These are phyloP conservation scores for Cochlearia excelsa DNA, from an alignment of 345 rosid genomes.

Conservation along the genomic window DNA sequence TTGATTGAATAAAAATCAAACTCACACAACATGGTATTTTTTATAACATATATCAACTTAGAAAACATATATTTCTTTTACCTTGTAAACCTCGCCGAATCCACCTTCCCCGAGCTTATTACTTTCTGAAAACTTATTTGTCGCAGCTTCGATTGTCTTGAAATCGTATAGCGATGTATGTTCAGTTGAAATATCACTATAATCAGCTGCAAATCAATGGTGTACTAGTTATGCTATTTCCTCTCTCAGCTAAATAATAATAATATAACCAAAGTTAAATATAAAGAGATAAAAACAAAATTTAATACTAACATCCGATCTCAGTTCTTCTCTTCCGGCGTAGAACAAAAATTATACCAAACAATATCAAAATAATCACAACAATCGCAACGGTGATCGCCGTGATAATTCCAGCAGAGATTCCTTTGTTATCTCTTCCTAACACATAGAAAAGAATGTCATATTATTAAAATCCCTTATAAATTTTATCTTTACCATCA, in stretches of 20 bases:
- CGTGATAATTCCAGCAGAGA: constrained; percentile 21
- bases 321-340: constrained; percentile 17
- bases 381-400: constrained; percentile 6
- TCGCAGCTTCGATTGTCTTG: constrained; percentile 41
- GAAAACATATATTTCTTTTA: constrained; percentile 8
- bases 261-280: background rate
- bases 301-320: constrained; percentile 31
- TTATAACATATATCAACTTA: background rate
- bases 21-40: too few relatives aligned
- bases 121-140: constrained; percentile 40
- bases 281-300: background rate
- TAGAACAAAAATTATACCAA: constrained; percentile 9
- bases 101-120: constrained; percentile 65
- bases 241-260: background rate
- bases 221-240: constrained; percentile 3
- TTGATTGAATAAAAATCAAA: too few relatives aligned
- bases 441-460: background rate
- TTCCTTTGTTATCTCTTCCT: constrained; percentile 16
- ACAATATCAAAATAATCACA: constrained; percentile 9
- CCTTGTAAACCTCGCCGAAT: constrained; percentile 61
- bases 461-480: background rate
- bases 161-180: constrained; percentile 44
- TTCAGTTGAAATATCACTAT: constrained; percentile 23
- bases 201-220: constrained; percentile 27
- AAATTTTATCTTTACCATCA: background rate